Conservation (phyloP, 164 flowering plant species). For the Stephania yunnanensis region DNA sequence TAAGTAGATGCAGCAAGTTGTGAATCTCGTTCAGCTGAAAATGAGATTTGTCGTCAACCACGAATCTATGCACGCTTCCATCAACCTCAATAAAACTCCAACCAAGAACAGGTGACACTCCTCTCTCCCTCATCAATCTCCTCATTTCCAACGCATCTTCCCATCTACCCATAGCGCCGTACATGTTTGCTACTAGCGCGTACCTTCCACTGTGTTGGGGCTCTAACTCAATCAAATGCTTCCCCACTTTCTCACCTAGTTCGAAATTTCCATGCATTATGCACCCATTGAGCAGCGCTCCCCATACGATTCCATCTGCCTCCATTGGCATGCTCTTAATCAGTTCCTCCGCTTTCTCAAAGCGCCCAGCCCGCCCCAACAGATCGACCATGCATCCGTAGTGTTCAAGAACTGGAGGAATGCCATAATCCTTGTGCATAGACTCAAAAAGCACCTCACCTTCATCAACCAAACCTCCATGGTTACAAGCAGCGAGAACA, state of each 20-base stretch:
- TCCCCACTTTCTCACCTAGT: constrained; percentile 20
- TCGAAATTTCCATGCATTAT: constrained; percentile 20
- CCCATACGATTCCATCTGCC: constrained; percentile 34
- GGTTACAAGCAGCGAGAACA: constrained; percentile 25
- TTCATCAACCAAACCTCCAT: constrained; percentile 21
- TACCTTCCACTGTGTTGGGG: constrained; percentile 23
- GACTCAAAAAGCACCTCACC: constrained; percentile 19
- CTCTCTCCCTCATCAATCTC: constrained; percentile 23
- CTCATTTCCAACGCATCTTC: constrained; percentile 19
- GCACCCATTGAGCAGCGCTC: constrained; percentile 34
- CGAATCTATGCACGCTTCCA: constrained; percentile 24
- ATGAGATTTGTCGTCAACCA: constrained; percentile 15
- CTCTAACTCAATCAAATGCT: constrained; percentile 16
- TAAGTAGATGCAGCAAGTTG: constrained; percentile 12
- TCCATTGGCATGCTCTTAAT: constrained; percentile 27
- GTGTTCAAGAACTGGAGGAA: constrained; percentile 27
- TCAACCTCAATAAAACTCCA: constrained; percentile 26
- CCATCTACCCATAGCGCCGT: constrained; percentile 23
- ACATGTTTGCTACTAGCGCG: constrained; percentile 23
- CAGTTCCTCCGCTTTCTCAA: constrained; percentile 23
- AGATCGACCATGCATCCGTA: constrained; percentile 43
- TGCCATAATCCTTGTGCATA: constrained; percentile 23
- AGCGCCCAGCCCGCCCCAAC: constrained; percentile 26
- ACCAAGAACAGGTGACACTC: constrained; percentile 14
- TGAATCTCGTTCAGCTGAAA: constrained; percentile 9